Percentiles rank a stretch among this genome's conserved stretches.
These are phyloP conservation scores for Porcisia deanei DNA, from an alignment of 208 protist genomes.

Conservation along the genomic window DNA sequence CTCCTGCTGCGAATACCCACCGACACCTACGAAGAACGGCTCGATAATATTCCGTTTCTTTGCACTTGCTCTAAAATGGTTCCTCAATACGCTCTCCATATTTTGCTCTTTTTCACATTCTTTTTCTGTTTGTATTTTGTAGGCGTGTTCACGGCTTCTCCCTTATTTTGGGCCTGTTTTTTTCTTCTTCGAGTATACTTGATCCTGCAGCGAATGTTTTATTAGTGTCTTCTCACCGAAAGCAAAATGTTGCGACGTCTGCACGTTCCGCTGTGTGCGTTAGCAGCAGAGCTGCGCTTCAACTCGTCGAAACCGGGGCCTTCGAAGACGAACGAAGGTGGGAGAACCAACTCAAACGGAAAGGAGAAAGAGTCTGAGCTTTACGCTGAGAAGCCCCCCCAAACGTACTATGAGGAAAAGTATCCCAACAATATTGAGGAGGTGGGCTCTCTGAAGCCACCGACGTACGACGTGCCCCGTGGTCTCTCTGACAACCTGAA, in stretches of 20 bases:
- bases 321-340: conserved; percentile 2
- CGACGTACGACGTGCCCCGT: conserved; percentile 40
- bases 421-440: conserved; percentile 47
- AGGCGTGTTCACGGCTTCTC: not conserved
- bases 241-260: conserved; percentile 18
- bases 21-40: not conserved
- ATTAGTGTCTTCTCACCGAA: not conserved
- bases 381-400: conserved; percentile 43
- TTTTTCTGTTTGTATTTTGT: not conserved
- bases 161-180: not conserved
- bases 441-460: conserved; percentile 37
- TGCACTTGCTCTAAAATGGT: not conserved
- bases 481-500: conserved; percentile 80
- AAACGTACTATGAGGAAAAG: conserved; percentile 71
- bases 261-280: conserved; percentile 12
- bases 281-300: conserved; percentile 14
- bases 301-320: conserved; percentile 2
- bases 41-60: not conserved
- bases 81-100: not conserved
- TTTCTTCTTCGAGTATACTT: not conserved
- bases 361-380: conserved; percentile 65
- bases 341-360: conserved; percentile 46
- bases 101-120: not conserved
- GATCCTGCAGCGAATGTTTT: not conserved
- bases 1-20: not conserved